Conservation (phyloP, 2,329 filamentous ascomycete species). For the Alternaria angustiovoidea region DNA sequence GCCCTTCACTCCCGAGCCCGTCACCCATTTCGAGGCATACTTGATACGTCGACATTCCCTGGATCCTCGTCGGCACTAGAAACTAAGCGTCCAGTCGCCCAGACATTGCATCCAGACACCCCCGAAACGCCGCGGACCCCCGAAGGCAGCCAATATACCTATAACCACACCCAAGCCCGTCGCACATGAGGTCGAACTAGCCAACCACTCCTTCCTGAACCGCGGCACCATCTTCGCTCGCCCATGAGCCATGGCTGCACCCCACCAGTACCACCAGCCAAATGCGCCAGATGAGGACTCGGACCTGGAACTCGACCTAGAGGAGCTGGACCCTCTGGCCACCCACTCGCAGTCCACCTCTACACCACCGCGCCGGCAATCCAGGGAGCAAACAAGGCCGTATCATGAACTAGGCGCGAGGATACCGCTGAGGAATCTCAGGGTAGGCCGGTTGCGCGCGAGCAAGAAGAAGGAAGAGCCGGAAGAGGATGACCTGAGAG, state of each 20-base stretch:
- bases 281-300: slow-evolving; percentile 75
- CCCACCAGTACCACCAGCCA: slow-evolving; percentile 58
- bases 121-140: slow-evolving; percentile 35
- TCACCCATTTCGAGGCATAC: neutral
- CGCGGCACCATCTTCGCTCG: slow-evolving; percentile 15
- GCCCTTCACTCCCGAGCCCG: neutral
- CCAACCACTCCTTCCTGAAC: slow-evolving; percentile 2
- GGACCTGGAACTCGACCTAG: slow-evolving; percentile 78
- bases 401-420: slow-evolving; percentile 56
- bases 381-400: slow-evolving; percentile 42
- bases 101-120: slow-evolving; percentile 18
- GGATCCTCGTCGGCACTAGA: slow-evolving; percentile 1
- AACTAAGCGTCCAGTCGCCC: slow-evolving; percentile 26
- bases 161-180: slow-evolving; percentile 5
- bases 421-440: slow-evolving; percentile 74
- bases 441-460: slow-evolving; percentile 57
- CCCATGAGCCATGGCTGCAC: slow-evolving; percentile 56
- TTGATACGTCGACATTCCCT: neutral
- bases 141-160: slow-evolving; percentile 24
- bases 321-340: slow-evolving; percentile 75
- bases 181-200: slow-evolving; percentile 24
- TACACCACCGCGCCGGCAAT: slow-evolving; percentile 38
- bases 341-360: slow-evolving; percentile 33
- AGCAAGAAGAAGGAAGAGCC: slow-evolving; percentile 55
- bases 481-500: slow-evolving; percentile 71